phyloP scores from a whole-genome alignment of 2,329 filamentous ascomycete genomes.

The Fusarium buxicola region DNA sequence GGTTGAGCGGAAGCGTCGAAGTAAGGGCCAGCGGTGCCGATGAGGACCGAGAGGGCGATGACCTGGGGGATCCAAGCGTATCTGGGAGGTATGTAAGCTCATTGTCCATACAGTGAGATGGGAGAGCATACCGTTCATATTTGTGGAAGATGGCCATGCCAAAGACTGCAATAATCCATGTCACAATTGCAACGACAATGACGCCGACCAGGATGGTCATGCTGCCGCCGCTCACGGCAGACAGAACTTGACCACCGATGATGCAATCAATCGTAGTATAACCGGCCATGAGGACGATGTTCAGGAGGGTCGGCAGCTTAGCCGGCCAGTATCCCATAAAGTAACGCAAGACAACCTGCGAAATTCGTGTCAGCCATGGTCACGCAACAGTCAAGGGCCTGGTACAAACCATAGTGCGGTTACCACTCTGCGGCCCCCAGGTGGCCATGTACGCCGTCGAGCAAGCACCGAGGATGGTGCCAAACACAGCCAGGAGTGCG shows the following conservation, averaged over 20 bases:
- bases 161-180: constrained; percentile 77
- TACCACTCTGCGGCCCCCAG: constrained; percentile 78
- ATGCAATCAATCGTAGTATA: constrained; percentile 85
- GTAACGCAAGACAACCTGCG: constrained; percentile 73
- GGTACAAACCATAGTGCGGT: constrained; percentile 75
- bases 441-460: constrained; percentile 83
- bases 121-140: constrained; percentile 68
- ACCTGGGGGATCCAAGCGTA: constrained; percentile 73
- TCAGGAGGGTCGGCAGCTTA: constrained; percentile 48
- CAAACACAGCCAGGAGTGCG: constrained; percentile 77
- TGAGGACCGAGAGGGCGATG: constrained; percentile 77
- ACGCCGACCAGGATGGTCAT: constrained; percentile 82
- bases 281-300: constrained; percentile 74
- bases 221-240: constrained; percentile 73
- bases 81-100: constrained; percentile 32
- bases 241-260: constrained; percentile 81
- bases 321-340: constrained; percentile 75
- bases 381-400: neutral
- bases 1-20: constrained; percentile 72
- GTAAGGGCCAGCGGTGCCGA: constrained; percentile 71
- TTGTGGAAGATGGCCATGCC: constrained; percentile 67
- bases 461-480: constrained; percentile 78
- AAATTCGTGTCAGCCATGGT: constrained; percentile 6
- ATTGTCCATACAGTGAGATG: rapidly evolving
- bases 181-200: constrained; percentile 78